Evolutionary conservation across 1,139 yeast genomes (phyloP).

Genomic region (Suhomyces anneliseae): DNA sequence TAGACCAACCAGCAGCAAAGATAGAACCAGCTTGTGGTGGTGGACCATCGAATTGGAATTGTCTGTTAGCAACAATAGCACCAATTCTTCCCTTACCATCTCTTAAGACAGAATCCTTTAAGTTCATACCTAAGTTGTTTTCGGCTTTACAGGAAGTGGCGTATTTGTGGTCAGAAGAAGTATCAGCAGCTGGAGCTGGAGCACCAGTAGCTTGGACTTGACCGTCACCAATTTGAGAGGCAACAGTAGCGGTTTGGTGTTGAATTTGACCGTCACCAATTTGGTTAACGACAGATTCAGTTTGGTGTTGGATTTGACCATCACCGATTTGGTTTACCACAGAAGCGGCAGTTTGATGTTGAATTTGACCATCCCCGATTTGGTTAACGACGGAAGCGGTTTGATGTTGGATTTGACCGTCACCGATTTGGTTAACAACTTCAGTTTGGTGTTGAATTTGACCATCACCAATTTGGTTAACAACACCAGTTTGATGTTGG

Average conservation of each 20-base stretch:
- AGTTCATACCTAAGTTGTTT: conserved; percentile 30
- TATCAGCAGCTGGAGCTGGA: conserved; percentile 4
- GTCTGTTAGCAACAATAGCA: conserved; percentile 46
- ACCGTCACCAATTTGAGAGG: conserved; percentile 31
- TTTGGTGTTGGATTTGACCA: conserved; percentile 43
- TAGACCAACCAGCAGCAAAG: conserved; percentile 80
- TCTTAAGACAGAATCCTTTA: conserved; percentile 30
- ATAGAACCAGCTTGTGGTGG: conserved; percentile 46
- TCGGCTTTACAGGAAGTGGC: conserved; percentile 26
- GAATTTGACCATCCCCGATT: conserved; percentile 44
- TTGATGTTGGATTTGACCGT: conserved; percentile 55
- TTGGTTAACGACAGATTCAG: conserved; percentile 48
- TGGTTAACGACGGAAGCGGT: conserved; percentile 32
- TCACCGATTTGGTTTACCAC: conserved; percentile 38
- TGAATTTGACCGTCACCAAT: conserved; percentile 53
- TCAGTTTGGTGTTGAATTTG: conserved; percentile 41
- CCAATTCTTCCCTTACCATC: conserved; percentile 41
- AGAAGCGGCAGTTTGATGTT: conserved; percentile 26
- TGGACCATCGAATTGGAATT: conserved; percentile 48
- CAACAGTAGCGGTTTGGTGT: conserved; percentile 44
- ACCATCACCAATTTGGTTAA: conserved; percentile 41
- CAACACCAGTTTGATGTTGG: conserved; percentile 39
- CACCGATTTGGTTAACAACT: conserved; percentile 30
- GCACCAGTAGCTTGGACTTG: conserved; percentile 34
- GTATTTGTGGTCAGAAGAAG: neutral